phyloP scores from a whole-genome alignment of 2,329 filamentous ascomycete species.

The Stagonosporopsis cucurbitacearum region DNA sequence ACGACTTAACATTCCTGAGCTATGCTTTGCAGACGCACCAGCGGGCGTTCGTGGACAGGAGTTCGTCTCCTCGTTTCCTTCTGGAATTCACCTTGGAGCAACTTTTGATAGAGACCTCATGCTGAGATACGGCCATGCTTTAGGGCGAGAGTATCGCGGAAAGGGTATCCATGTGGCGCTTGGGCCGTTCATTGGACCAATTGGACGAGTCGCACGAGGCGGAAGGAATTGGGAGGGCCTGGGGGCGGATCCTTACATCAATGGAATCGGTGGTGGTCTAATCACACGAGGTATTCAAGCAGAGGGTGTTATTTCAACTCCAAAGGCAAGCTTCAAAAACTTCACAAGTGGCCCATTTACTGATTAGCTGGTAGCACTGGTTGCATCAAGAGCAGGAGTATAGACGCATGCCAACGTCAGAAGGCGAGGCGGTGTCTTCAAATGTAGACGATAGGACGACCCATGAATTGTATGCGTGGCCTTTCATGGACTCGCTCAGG shows the following conservation, averaged over 20 bases:
- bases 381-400: slow-evolving; percentile 64
- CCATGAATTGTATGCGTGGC: slow-evolving; percentile 71
- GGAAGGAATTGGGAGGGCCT: slow-evolving; percentile 79
- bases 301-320: slow-evolving; percentile 50
- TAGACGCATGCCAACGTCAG: slow-evolving; percentile 44
- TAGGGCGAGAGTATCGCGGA: slow-evolving; percentile 73
- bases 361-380: slow-evolving; percentile 43
- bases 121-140: slow-evolving; percentile 68
- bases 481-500: slow-evolving; percentile 66
- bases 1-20: slow-evolving; percentile 45
- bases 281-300: slow-evolving; percentile 62
- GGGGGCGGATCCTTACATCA: slow-evolving; percentile 70
- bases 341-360: slow-evolving; percentile 26
- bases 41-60: slow-evolving; percentile 43
- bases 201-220: slow-evolving; percentile 73
- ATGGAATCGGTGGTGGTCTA: slow-evolving; percentile 57
- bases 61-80: slow-evolving; percentile 42
- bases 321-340: slow-evolving; percentile 20
- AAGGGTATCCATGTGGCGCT: slow-evolving; percentile 75
- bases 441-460: slow-evolving; percentile 70
- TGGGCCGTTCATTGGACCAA: slow-evolving; percentile 71
- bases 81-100: slow-evolving; percentile 59
- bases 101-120: slow-evolving; percentile 75
- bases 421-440: slow-evolving; percentile 63
- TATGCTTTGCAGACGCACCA: slow-evolving; percentile 50